A percentile compares a stretch with the other conserved stretches of the same genome.
phyloP scores from a whole-genome alignment of 768 basidiomycete genomes.

The Auriscalpium orientale region DNA sequence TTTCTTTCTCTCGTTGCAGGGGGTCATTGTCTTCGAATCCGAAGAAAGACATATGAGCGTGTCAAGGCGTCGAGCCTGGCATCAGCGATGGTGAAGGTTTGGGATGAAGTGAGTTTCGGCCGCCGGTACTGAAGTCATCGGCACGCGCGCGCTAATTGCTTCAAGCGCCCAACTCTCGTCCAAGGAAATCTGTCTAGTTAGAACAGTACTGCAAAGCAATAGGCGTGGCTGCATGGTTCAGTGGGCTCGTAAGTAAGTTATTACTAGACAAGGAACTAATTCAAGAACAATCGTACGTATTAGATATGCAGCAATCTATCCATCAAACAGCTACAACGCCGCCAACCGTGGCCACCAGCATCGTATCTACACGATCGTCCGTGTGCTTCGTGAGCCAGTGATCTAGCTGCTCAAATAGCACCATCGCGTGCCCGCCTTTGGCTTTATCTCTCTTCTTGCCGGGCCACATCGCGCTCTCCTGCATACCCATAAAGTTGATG shows the following conservation, averaged over 20 bases:
- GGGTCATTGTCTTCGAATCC: constrained; percentile 51
- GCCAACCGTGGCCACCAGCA: constrained; percentile 64
- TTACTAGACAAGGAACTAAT: too few relatives aligned
- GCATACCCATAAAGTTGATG: constrained; percentile 75
- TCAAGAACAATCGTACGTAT: not conserved
- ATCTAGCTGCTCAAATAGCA: constrained; percentile 69
- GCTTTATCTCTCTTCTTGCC: constrained; percentile 42
- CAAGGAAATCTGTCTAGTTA: too few relatives aligned
- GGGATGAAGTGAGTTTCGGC: too few relatives aligned
- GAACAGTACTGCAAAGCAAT: too few relatives aligned
- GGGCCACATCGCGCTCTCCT: constrained; percentile 83
- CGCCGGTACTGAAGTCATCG: too few relatives aligned
- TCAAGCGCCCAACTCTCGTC: too few relatives aligned
- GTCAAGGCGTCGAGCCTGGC: too few relatives aligned
- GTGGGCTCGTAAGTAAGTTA: too few relatives aligned
- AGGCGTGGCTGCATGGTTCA: too few relatives aligned
- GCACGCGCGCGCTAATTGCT: too few relatives aligned
- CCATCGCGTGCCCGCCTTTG: constrained; percentile 54
- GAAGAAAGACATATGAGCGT: constrained; percentile 65
- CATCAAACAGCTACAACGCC: constrained; percentile 42
- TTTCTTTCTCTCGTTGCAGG: constrained; percentile 57
- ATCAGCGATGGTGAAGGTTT: too few relatives aligned
- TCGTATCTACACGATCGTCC: constrained; percentile 56
- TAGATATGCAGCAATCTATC: not conserved
- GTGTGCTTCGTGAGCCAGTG: constrained; percentile 62